These are phyloP conservation scores for Microstegium vimineum DNA, from an alignment of 176 grass and related monocot species.

Conservation along the genomic window DNA sequence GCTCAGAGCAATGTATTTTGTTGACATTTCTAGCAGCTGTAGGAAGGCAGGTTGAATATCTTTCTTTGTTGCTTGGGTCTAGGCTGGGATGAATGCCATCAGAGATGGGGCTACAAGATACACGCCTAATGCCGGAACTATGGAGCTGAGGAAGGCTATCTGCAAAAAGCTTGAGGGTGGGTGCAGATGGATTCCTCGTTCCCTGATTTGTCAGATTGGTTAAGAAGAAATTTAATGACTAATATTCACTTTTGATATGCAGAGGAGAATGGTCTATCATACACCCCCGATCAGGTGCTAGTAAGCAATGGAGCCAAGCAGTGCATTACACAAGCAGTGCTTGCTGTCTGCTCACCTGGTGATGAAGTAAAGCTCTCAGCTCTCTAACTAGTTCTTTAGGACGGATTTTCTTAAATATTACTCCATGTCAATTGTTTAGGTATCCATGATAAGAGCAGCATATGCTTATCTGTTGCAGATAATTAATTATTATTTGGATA, in stretches of 20 bases:
- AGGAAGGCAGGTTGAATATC: neutral
- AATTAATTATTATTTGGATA: neutral
- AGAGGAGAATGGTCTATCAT: constrained; percentile 85
- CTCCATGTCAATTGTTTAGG: neutral
- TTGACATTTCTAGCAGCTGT: neutral
- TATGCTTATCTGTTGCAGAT: neutral
- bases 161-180: constrained; percentile 78
- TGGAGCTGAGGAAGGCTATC: constrained; percentile 88
- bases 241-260: constrained; percentile 4
- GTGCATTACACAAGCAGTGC: constrained; percentile 70
- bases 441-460: neutral
- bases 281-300: constrained; percentile 66
- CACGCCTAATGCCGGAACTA: constrained; percentile 74
- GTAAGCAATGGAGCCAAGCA: constrained; percentile 95
- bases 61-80: neutral
- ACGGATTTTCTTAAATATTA: neutral
- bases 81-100: constrained; percentile 89
- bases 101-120: constrained; percentile 76
- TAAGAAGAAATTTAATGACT: neutral
- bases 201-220: neutral
- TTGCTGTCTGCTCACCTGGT: constrained; percentile 80
- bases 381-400: neutral
- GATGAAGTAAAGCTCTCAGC: constrained; percentile 58
- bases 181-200: neutral
- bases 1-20: constrained; percentile 1